Base-by-base conservation (phyloP, 2,329 filamentous ascomycete species). In the Aureobasidium lini region DNA sequence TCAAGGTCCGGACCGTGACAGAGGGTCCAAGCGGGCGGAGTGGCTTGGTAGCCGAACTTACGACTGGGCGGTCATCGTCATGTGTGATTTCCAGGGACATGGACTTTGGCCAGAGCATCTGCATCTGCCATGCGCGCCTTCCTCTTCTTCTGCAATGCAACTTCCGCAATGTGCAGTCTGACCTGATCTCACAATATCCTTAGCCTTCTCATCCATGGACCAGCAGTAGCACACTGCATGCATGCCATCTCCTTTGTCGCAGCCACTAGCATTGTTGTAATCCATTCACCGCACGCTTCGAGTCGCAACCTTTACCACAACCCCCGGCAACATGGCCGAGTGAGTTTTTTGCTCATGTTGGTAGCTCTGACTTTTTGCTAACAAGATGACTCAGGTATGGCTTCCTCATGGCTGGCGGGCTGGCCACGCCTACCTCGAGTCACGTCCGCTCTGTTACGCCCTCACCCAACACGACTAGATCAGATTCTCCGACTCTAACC, bases 401-500 rank as follows among this genome's bases (percentile, higher is more conserved):
- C 32, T 57, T 57, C 23, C 42, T 57, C 42, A 40, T 57, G 54
- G 43, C 43, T 34, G 54, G 54, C 43, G 54, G 54, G 42, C 43
- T 57, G 54, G 54, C 54, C 43, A 48, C 54, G 34, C 54, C 54
- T 40, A 43, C 54, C 44, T 57, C 54, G 43, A 57, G 15, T 28
- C 56, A 59, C 18, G 18, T 32, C 29, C 56, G 44, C 18, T 59
- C 56, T 13, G 36, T 16, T 2, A 59, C 56, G 7, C 46, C 56
- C 10, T 58, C 54, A 18, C 54, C 42, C 43, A 48, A 58, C 2
- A 39, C 36, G 10, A 29, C 44, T 29, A 59, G 39, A 44, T 50
- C 46, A 4, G 36, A 43, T 15, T 34, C 36, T 4, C 37, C 47
- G 2, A 59, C 56, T 16, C 48, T 59, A 16, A 11, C 15, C 37